Evolutionary conservation across 108 stramenopile genomes (phyloP), one percentile per base, ranked within the genome.

Genomic region (Cyclotella distinguenda): DNA sequence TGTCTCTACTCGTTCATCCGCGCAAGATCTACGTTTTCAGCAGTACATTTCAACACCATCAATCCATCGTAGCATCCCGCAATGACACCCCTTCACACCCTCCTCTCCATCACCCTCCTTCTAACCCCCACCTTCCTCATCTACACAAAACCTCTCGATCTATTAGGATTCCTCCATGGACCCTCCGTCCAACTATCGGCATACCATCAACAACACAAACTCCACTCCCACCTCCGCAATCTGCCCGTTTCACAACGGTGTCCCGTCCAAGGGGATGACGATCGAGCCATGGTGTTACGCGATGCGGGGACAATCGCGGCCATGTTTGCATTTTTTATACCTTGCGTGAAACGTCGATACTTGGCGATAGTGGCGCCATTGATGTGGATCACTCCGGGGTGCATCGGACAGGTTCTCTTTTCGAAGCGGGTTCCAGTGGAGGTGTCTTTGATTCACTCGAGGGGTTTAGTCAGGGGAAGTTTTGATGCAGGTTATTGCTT

Each of bases 281-380:
- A 51, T 31, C 42, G 26, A 45, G 39, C 35, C 48, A 2, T 34
- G 32, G 31, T 54, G 8, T 5, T 62, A 35, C 52, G 65, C 6
- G 65, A 66, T 66, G 65, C 65, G 45, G 65, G 53, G 7, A 18
- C 18, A 0, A 66, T 66, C 16, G 40, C 52, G 3, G 50, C 65
- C 0, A 1, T 66, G 7, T 66, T 55, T 31, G 15, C 53, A 33
- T 18, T 66, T 1, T 9, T 66, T 3, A 4, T 4, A 30, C 6
- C 45, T 32, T 45, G 15, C 65, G 1, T 27, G n/a, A 27, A 23
- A 5, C 30, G 53, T 4, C 4, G 54, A 3, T 39, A 28, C 10
- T 66, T 55, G 8, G 6, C 55, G 27, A 1, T 55, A 3, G 6
- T 66, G 22, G 1, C 39, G 12, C 43, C 47, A 33, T 43, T 38